phyloP scores from a whole-genome alignment of 139 green algal genomes.

The Limnomonas spitsbergensis region DNA sequence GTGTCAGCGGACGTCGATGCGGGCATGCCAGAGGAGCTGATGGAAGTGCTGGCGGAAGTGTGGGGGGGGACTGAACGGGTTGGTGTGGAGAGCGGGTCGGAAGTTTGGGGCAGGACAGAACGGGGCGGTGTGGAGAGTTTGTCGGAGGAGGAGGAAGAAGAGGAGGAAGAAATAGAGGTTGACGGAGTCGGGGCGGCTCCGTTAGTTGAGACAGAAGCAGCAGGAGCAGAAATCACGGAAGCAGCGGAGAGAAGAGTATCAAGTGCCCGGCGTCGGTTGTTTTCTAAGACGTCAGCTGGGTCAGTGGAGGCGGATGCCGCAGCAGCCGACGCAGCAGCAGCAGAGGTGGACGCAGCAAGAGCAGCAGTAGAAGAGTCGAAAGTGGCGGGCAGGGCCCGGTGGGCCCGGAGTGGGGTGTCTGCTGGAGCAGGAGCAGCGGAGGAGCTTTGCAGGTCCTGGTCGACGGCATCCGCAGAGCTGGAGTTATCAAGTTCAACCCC shows the following conservation, averaged over 20 bases:
- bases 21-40: not conserved
- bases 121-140: not conserved
- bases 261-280: not conserved
- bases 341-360: not conserved
- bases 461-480: not conserved
- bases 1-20: not conserved
- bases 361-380: not conserved
- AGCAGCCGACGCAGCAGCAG: not conserved
- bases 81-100: not conserved
- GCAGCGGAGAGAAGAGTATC: not conserved
- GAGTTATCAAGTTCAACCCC: too few species aligned
- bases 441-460: not conserved
- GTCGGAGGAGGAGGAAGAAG: not conserved
- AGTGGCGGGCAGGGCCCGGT: not conserved
- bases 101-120: not conserved
- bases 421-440: not conserved
- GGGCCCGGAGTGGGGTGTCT: not conserved
- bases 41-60: not conserved
- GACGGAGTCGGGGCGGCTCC: too few species aligned
- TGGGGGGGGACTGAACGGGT: not conserved
- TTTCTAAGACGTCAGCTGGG: not conserved
- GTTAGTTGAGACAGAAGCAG: not conserved
- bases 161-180: not conserved
- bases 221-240: not conserved
- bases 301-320: not conserved